Conservation (phyloP, 177 flowering plant species). For the Vitis hybrid region DNA sequence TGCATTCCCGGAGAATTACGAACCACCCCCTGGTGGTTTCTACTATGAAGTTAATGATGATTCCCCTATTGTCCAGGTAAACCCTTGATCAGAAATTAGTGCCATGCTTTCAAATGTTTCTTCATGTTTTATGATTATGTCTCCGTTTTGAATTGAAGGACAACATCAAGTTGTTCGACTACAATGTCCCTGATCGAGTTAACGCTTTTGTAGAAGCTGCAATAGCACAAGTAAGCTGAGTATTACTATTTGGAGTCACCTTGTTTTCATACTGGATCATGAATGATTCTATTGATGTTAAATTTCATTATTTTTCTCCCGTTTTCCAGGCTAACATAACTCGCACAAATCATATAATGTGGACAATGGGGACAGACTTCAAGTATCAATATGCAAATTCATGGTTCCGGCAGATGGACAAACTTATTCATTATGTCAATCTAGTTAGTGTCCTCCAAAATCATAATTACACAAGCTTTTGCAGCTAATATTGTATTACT, state of each 20-base stretch:
- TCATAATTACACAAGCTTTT: neutral
- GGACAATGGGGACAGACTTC: slow-evolving; percentile 98
- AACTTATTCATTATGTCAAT: slow-evolving; percentile 96
- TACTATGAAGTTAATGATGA: slow-evolving; percentile 76
- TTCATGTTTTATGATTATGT: neutral
- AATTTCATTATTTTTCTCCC: neutral
- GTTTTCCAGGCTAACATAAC: slow-evolving; percentile 81
- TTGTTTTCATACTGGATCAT: too few species aligned
- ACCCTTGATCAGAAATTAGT: neutral
- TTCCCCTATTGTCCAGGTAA: slow-evolving; percentile 57
- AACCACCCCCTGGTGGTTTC: slow-evolving; percentile 70
- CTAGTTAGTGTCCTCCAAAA: slow-evolving; percentile 32
- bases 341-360: slow-evolving; percentile 94
- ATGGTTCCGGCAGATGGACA: slow-evolving; percentile 95
- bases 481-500: neutral
- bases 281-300: too few species aligned
- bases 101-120: neutral
- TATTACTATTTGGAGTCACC: neutral
- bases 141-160: slow-evolving; percentile 28
- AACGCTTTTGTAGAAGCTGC: slow-evolving; percentile 58
- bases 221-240: slow-evolving; percentile 36
- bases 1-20: slow-evolving; percentile 72
- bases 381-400: slow-evolving; percentile 90
- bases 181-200: slow-evolving; percentile 53
- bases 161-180: slow-evolving; percentile 42